These are phyloP conservation scores for Gliomastix tumulicola DNA, from an alignment of 2,329 filamentous ascomycete species.

Conservation along the genomic window DNA sequence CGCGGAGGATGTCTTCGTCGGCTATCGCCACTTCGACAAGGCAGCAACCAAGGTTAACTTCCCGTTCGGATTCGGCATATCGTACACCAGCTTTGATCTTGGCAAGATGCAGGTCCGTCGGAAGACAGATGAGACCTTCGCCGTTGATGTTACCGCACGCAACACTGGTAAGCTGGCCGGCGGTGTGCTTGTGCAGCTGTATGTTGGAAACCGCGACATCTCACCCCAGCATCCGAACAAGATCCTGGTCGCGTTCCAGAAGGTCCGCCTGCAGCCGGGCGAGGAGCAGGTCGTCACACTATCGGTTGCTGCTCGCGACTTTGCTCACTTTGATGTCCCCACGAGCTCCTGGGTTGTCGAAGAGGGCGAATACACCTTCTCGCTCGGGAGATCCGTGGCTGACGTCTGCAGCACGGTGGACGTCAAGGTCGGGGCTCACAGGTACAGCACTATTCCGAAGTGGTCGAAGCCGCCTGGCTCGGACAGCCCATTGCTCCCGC, in stretches of 20 bases:
- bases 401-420: slow-evolving; percentile 4
- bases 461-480: too few relatives aligned
- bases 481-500: too few relatives aligned
- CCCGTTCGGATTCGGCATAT: slow-evolving; percentile 60
- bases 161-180: slow-evolving; percentile 48
- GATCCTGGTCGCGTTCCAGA: slow-evolving; percentile 18
- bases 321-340: slow-evolving; percentile 17
- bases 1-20: slow-evolving; percentile 60
- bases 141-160: slow-evolving; percentile 39
- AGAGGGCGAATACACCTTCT: slow-evolving; percentile 16
- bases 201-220: slow-evolving; percentile 17
- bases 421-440: neutral
- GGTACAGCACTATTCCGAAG: too few relatives aligned
- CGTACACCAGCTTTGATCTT: slow-evolving; percentile 52
- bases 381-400: slow-evolving; percentile 13
- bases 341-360: slow-evolving; percentile 16
- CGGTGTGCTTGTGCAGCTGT: slow-evolving; percentile 46
- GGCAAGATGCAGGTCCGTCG: slow-evolving; percentile 37
- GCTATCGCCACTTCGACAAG: slow-evolving; percentile 62
- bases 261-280: slow-evolving; percentile 12
- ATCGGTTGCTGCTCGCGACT: slow-evolving; percentile 10
- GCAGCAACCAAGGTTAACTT: slow-evolving; percentile 48
- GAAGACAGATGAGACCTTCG: slow-evolving; percentile 41
- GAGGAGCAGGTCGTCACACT: slow-evolving; percentile 10
- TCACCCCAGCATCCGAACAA: slow-evolving; percentile 16